Evolutionary conservation across 495 filamentous ascomycete species (phyloP).

Genomic region (Cercophora sp.): DNA sequence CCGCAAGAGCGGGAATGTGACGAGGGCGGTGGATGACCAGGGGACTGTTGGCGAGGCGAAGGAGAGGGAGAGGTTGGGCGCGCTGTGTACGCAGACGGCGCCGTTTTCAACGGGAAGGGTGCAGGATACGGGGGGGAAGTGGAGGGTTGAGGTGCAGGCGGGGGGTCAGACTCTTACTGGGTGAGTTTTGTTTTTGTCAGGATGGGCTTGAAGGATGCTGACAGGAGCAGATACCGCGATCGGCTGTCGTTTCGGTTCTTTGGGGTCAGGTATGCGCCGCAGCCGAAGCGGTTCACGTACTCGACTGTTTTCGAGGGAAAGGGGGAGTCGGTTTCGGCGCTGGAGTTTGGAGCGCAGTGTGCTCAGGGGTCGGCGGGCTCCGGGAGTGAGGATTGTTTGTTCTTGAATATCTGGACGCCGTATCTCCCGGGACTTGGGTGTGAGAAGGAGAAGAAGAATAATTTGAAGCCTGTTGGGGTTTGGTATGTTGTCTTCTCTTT

Average conservation of each 20-base stretch:
- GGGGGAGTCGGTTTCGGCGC: conserved; percentile 32
- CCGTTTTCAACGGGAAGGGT: conserved; percentile 38
- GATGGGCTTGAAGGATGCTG: background rate
- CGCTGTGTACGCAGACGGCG: conserved; percentile 44
- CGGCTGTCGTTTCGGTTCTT: conserved; percentile 49
- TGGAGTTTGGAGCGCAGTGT: conserved; percentile 39
- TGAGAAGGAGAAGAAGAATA: conserved; percentile 13
- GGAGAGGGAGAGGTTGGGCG: conserved; percentile 20
- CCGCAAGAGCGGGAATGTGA: conserved; percentile 13
- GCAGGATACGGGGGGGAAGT: conserved; percentile 37
- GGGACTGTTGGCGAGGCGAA: conserved; percentile 20
- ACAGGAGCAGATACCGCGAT: conserved; percentile 41
- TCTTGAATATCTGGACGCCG: conserved; percentile 53
- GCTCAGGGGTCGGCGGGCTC: conserved; percentile 32
- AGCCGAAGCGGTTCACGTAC: conserved; percentile 39
- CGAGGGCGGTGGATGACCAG: conserved; percentile 22
- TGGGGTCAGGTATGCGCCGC: conserved; percentile 39
- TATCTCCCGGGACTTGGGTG: conserved; percentile 40
- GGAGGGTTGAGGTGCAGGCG: conserved; percentile 41
- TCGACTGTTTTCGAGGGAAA: conserved; percentile 31
- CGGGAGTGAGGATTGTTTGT: conserved; percentile 47
- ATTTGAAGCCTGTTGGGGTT: conserved; percentile 48
- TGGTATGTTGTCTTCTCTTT: conserved; percentile 17
- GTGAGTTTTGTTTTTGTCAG: conserved; percentile 19
- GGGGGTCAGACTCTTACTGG: conserved; percentile 43